Evolutionary conservation across 345 rosid genomes (phyloP).

Genomic region (Gossypium rotundifolium): DNA sequence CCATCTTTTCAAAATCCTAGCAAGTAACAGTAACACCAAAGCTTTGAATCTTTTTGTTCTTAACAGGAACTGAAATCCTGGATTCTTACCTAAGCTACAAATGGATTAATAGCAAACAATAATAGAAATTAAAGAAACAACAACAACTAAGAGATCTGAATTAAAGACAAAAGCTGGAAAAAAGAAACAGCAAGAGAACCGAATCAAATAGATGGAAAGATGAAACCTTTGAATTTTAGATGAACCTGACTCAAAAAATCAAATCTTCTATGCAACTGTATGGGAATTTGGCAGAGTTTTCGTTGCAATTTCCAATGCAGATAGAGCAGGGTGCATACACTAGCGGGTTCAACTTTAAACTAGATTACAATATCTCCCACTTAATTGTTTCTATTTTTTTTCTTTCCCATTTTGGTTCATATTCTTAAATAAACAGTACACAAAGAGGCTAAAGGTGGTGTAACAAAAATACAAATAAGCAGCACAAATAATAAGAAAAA

Average conservation of each 20-base stretch:
- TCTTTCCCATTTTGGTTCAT: not conserved
- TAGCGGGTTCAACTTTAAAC: too few relatives aligned
- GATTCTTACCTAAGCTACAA: conserved; percentile 3
- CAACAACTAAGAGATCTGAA: not conserved
- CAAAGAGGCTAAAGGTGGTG: not conserved
- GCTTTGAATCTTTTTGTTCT: not conserved
- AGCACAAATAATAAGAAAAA: not conserved
- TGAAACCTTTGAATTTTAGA: conserved; percentile 27
- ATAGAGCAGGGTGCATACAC: not conserved
- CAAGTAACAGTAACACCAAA: not conserved
- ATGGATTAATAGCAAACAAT: not conserved
- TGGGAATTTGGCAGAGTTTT: not conserved
- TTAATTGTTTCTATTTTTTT: too few relatives aligned
- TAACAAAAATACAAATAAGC: not conserved
- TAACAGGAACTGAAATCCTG: not conserved
- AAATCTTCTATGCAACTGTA: conserved; percentile 9
- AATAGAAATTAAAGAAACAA: conserved; percentile 7
- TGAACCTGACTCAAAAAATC: not conserved
- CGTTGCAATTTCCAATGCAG: not conserved
- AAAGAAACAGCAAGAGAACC: not conserved
- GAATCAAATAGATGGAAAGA: conserved; percentile 14
- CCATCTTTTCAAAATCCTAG: conserved; percentile 30
- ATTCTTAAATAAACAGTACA: not conserved
- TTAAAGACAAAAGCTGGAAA: not conserved
- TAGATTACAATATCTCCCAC: too few relatives aligned